Evolutionary conservation across 1,139 yeast species (phyloP), one percentile per base, ranked within the genome.

Genomic region (Suhomyces yuchorum): DNA sequence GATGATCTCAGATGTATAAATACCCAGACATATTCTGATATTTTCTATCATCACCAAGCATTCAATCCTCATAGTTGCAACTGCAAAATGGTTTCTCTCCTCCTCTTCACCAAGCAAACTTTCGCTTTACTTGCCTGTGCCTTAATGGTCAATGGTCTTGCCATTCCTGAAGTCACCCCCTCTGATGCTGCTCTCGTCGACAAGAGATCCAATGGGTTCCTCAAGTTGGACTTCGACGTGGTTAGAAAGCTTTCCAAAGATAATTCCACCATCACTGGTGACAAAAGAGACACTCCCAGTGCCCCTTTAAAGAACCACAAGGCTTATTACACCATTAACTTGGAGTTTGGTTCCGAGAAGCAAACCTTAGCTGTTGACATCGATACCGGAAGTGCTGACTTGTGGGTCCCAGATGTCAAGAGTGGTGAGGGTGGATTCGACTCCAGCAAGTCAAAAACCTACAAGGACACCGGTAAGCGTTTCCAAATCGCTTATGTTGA

Each of bases 311-410:
- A 20, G 14, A 43, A 43, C 40, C 35, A 45, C 34, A 28, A 35
- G 8, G 14, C 19, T 17, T 45, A 46, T 44, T 53, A 52, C 46
- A 43, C 50, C 22, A 48, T 46, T 14, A 28, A 42, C 33, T 46
- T 53, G 35, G 30, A 35, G 17, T 37, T 54, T 12, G 54, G 56
- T 9, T 51, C 56, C 9, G 37, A 51, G 28, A 39, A 36, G 19
- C 51, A 52, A 26, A 15, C 36, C 24, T 23, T 51, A 18, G 34
- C 38, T 15, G 57, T 51, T 8, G 54, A 48, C 33, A 44, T 61
- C 26, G 63, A 60, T 45, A 59, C 64, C 5, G 64, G 65, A 14
- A 54, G 59, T 37, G 55, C 63, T 18, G 65, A 62, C 42, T 53
- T 60, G 47, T 62, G 66, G 66, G 45, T 46, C 14, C 42, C 42